Percentiles rank a stretch among this genome's conserved stretches.
phyloP scores from a whole-genome alignment of 1,139 yeast genomes.

The Kodamaea plutei region DNA sequence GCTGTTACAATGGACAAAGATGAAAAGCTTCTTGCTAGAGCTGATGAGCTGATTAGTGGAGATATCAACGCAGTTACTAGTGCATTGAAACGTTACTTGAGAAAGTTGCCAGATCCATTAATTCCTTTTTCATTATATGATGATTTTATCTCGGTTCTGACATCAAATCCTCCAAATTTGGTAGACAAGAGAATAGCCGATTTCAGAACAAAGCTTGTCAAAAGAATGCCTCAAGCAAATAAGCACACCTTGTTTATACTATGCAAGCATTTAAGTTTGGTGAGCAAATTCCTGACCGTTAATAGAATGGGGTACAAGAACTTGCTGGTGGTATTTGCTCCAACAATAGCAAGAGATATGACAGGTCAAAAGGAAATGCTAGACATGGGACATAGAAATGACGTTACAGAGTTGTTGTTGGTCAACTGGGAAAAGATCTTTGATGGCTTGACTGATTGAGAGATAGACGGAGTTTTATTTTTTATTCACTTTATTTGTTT shows the following conservation, averaged over 20 bases:
- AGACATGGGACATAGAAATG: constrained; percentile 83
- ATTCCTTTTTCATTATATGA: constrained; percentile 70
- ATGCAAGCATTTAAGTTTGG: constrained; percentile 60
- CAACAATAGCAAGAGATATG: constrained; percentile 80
- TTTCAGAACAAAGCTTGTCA: constrained; percentile 22
- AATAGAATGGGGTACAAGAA: constrained; percentile 82
- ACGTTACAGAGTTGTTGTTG: constrained; percentile 72
- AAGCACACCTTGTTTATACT: constrained; percentile 51
- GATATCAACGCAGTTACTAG: constrained; percentile 88
- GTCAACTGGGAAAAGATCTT: constrained; percentile 48
- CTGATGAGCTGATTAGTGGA: constrained; percentile 48
- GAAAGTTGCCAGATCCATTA: constrained; percentile 82
- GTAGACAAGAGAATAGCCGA: constrained; percentile 31
- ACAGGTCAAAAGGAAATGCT: constrained; percentile 79
- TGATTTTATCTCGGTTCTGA: constrained; percentile 47
- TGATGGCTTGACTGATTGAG: constrained; percentile 10
- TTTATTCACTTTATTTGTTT: no score
- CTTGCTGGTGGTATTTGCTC: constrained; percentile 91
- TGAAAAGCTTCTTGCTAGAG: constrained; percentile 34
- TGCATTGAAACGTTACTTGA: constrained; percentile 79
- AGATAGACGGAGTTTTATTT: constrained; percentile 2
- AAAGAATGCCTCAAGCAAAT: constrained; percentile 65
- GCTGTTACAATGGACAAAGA: constrained; percentile 29
- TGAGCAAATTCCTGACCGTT: constrained; percentile 42
- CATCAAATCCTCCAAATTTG: constrained; percentile 30